phyloP scores from a whole-genome alignment of 768 basidiomycete species.

The Crepidotus variabilis region DNA sequence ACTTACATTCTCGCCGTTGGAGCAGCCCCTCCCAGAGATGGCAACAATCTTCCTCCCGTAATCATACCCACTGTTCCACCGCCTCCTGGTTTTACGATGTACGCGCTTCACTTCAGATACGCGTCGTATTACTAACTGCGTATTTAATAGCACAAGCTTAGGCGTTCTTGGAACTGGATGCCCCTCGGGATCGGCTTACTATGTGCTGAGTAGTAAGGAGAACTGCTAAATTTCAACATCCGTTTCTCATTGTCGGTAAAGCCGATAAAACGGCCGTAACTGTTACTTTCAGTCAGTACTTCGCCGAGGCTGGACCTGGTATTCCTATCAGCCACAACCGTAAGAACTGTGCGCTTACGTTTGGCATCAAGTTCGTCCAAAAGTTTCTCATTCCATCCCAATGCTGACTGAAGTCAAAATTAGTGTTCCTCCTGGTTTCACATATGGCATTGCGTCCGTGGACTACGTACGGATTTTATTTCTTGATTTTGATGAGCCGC shows the following conservation, averaged over 20 bases:
- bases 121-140: background rate
- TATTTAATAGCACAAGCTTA: conserved; percentile 15
- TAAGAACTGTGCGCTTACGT: conserved; percentile 14
- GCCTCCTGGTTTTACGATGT: conserved; percentile 10
- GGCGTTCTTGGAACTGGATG: conserved; percentile 19
- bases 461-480: conserved; percentile 7
- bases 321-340: conserved; percentile 15
- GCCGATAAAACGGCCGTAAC: conserved; percentile 3
- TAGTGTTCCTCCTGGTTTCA: conserved; percentile 15
- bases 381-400: background rate
- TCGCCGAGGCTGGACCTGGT: conserved; percentile 6
- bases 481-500: background rate
- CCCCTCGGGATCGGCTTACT: conserved; percentile 17
- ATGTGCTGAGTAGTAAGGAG: conserved; percentile 14
- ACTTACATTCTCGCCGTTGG: conserved; percentile 1
- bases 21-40: conserved; percentile 6
- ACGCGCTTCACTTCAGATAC: background rate
- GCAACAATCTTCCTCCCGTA: background rate
- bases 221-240: background rate
- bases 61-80: background rate
- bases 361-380: conserved; percentile 11
- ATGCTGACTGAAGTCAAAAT: background rate
- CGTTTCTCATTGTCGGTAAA: background rate
- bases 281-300: conserved; percentile 9
- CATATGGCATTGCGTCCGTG: conserved; percentile 16